These are phyloP conservation scores for Medicago arabica DNA, from an alignment of 306 rosid species.

Conservation along the genomic window DNA sequence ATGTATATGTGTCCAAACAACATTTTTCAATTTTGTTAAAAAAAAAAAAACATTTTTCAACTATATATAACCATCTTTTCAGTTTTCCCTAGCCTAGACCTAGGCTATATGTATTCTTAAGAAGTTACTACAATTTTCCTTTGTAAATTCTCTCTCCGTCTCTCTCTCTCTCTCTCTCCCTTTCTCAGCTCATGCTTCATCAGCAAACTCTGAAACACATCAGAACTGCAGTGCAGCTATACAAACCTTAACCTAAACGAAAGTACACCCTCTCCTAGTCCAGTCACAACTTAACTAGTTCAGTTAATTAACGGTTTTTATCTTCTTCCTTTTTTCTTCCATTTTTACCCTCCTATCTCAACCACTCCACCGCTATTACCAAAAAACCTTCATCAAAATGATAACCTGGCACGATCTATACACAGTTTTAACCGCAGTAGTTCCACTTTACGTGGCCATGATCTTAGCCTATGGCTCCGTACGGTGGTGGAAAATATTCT, in stretches of 20 bases:
- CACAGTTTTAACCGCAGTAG: constrained; percentile 84
- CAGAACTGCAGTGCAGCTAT: constrained; percentile 6
- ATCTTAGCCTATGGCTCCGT: constrained; percentile 94
- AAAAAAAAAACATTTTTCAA: too few relatives aligned
- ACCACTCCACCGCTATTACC: constrained; percentile 6
- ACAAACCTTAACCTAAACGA: constrained; percentile 38
- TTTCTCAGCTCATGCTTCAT: constrained; percentile 14
- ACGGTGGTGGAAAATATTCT: constrained; percentile 99
- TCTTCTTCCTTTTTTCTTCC: constrained; percentile 30
- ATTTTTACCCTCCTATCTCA: constrained; percentile 46
- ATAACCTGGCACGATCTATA: constrained; percentile 77
- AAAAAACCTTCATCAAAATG: constrained; percentile 44
- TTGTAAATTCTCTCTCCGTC: constrained; percentile 27
- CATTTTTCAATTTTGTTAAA: too few relatives aligned
- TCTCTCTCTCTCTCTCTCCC: not conserved
- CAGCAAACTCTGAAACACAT: constrained; percentile 40
- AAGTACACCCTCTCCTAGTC: constrained; percentile 19
- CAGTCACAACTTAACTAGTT: constrained; percentile 31
- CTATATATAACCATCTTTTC: constrained; percentile 24
- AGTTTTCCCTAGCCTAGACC: not conserved
- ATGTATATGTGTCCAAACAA: not conserved
- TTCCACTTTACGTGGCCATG: constrained; percentile 97
- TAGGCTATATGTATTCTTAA: constrained; percentile 32
- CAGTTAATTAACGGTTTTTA: constrained; percentile 70
- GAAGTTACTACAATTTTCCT: constrained; percentile 12